phyloP scores from a whole-genome alignment of 2,329 filamentous ascomycete species.

The Fusarium hostae region DNA sequence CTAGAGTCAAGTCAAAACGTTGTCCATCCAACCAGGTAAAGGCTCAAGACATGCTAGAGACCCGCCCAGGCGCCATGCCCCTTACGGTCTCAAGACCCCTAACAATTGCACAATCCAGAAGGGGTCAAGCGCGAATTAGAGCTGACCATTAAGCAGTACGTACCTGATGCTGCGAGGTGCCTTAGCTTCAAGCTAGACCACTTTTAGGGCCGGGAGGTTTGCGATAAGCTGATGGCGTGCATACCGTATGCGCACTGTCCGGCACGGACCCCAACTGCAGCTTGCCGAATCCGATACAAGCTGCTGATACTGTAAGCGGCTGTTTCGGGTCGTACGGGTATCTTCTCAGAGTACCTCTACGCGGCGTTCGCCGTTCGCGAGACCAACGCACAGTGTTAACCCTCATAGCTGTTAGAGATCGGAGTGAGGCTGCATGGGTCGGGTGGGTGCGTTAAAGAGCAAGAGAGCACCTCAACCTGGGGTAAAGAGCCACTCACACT shows the following conservation, averaged over 20 bases:
- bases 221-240: conserved; percentile 47
- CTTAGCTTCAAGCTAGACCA: conserved; percentile 38
- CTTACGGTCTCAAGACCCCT: conserved; percentile 33
- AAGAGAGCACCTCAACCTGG: conserved; percentile 30
- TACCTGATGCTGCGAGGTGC: conserved; percentile 26
- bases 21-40: conserved; percentile 43
- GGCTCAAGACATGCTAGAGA: conserved; percentile 24
- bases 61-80: conserved; percentile 26
- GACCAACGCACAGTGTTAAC: conserved; percentile 40
- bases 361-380: conserved; percentile 37
- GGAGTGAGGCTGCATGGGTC: conserved; percentile 34
- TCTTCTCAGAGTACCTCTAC: conserved; percentile 29
- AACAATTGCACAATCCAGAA: conserved; percentile 40
- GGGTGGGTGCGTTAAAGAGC: conserved; percentile 22
- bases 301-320: not conserved
- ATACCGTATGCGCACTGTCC: conserved; percentile 32
- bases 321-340: not conserved
- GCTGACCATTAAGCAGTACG: conserved; percentile 30
- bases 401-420: conserved; percentile 21
- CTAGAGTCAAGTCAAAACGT: conserved; percentile 30
- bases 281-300: not conserved
- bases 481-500: conserved; percentile 45
- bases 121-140: conserved; percentile 32
- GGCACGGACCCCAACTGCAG: conserved; percentile 26
- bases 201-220: conserved; percentile 42